Evolutionary conservation across 352 stramenopile species (phyloP), one percentile per base, ranked within the genome.

Genomic region (Globisporangium perplexum): DNA sequence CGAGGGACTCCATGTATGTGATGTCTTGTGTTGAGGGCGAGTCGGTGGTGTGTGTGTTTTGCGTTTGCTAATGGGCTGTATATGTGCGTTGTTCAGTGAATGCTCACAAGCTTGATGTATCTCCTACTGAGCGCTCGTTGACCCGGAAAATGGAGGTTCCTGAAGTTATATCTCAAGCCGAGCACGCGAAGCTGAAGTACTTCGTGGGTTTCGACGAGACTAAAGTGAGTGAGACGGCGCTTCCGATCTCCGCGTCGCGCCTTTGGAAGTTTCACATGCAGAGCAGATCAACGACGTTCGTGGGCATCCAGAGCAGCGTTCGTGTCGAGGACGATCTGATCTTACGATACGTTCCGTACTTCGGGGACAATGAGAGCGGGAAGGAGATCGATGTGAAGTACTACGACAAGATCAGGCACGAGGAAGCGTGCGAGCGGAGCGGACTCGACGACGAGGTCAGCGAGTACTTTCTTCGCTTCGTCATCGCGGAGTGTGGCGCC

Each of bases 261-360:
- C 46, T 81, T 11, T 65, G 64, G 23, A 62, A 31, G 18, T 66
- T 88, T 28, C 71, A 66, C 8, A 71, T 70, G n/a, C 60, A 89
- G 36, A 87, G 78, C 53, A 79, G 60, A 63, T 86, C 73, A 36
- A 92, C 82, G 11, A 66, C 79, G 7, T 89, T 71, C 38, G 68
- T 85, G 1, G 79, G 78, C 11, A 47, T 96, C 31, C 88, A 81
- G 47, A 59, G 64, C 7, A 93, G 87, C 57, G 70, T 90, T 57
- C 72, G 70, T 10, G 76, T 88, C 7, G 85, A 96, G 48, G 91
- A 98, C 57, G 84, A 97, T 55, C 71, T 77, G n/a, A 86, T 93
- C 52, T 59, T 98, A 47, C 75, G 83, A 1, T 89, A 93, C 57
- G 73, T 96, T 23, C 92, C 90, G 8, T 97, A 96, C 65, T 97